These are phyloP conservation scores for Lippia alba DNA, from an alignment of 305 asterid species.

Conservation along the genomic window DNA sequence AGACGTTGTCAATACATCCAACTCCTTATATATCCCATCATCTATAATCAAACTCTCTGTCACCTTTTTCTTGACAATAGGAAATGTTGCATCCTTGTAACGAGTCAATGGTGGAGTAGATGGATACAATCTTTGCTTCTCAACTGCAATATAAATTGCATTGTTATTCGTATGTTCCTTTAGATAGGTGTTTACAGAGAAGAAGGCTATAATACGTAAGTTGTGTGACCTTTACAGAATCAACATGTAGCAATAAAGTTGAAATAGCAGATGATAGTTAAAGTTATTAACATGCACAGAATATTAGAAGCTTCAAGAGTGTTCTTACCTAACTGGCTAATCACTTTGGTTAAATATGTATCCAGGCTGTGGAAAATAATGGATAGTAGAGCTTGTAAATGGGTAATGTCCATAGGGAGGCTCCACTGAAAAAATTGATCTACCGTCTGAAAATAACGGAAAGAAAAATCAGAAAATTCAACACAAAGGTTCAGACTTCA, in stretches of 20 bases:
- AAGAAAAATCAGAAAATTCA: conserved; percentile 13
- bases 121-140: conserved; percentile 74
- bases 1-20: conserved; percentile 77
- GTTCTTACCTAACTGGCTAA: conserved; percentile 73
- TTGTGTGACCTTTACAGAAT: conserved; percentile 9
- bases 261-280: conserved; percentile 14
- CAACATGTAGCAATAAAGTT: conserved; percentile 16
- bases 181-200: background rate
- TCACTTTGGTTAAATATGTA: conserved; percentile 76
- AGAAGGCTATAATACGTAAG: background rate
- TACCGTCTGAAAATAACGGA: conserved; percentile 77
- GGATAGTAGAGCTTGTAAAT: conserved; percentile 94
- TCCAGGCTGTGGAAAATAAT: conserved; percentile 87
- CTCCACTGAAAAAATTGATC: conserved; percentile 89
- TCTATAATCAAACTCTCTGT: conserved; percentile 64
- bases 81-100: conserved; percentile 84
- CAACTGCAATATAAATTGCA: conserved; percentile 60
- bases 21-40: conserved; percentile 57
- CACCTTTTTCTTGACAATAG: conserved; percentile 73
- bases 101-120: conserved; percentile 91
- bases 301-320: conserved; percentile 11
- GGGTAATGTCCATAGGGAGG: conserved; percentile 91
- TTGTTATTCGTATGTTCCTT: conserved; percentile 34
- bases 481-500: background rate
- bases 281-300: conserved; percentile 12